A percentile compares a stretch with the other conserved stretches of the same genome.
Conservation (phyloP, 2,329 filamentous ascomycete genomes). For the Didymella segeticola region DNA sequence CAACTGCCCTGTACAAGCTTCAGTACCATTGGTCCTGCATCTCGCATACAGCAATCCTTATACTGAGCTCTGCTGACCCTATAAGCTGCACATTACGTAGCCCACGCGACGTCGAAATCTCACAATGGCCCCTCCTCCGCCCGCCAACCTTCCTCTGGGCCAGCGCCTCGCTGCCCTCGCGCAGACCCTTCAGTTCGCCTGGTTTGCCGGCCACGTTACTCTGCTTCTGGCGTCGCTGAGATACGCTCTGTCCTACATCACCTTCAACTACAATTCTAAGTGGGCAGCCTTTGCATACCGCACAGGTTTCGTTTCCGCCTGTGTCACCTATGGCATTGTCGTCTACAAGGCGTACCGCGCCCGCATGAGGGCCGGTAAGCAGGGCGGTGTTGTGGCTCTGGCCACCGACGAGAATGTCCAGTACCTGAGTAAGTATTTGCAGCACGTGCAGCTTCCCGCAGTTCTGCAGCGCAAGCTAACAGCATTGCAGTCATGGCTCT, state of each 20-base stretch:
- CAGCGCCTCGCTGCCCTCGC: constrained; percentile 80
- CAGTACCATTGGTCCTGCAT: constrained; percentile 13
- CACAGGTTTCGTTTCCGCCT: constrained; percentile 85
- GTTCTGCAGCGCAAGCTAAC: constrained; percentile 27
- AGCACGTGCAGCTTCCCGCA: neutral
- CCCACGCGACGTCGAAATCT: constrained; percentile 38
- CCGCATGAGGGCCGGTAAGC: constrained; percentile 76
- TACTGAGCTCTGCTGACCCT: constrained; percentile 36
- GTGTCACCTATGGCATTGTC: constrained; percentile 94
- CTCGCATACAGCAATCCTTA: constrained; percentile 22
- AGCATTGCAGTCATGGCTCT: constrained; percentile 78
- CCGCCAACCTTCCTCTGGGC: constrained; percentile 70
- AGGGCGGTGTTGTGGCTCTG: constrained; percentile 69
- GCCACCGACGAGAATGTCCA: constrained; percentile 94
- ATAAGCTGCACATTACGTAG: constrained; percentile 30
- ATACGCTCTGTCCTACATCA: constrained; percentile 84
- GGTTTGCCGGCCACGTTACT: constrained; percentile 75
- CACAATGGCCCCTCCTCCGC: constrained; percentile 76
- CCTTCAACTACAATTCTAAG: constrained; percentile 82
- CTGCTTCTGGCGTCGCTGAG: constrained; percentile 83
- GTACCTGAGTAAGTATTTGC: constrained; percentile 79
- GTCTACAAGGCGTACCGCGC: constrained; percentile 97
- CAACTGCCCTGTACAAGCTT: constrained; percentile 22
- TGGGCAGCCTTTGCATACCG: constrained; percentile 87
- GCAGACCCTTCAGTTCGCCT: constrained; percentile 90